These are phyloP conservation scores for Xylaria sp. DNA, from an alignment of 2,329 filamentous ascomycete species.

Conservation along the genomic window DNA sequence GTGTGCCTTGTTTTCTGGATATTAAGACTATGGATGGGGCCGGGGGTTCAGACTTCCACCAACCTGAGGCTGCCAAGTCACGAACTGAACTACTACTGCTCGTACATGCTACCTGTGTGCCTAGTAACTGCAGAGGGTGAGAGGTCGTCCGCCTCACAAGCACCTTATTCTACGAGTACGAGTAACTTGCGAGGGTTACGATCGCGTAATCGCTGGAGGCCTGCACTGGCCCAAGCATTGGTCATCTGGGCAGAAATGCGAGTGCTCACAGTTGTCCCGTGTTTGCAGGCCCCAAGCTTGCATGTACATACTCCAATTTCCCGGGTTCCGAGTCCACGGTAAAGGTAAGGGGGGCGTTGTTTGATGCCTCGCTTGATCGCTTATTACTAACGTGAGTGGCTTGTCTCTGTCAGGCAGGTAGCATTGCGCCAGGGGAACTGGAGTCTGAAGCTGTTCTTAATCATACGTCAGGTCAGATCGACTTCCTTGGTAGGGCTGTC, in stretches of 20 bases:
- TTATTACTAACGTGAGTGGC: background rate
- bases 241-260: background rate
- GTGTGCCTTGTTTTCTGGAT: too few species aligned
- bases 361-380: background rate
- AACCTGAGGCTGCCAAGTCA: background rate
- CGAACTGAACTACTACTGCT: background rate
- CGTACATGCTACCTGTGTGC: too few species aligned
- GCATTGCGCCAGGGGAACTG: background rate
- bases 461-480: background rate
- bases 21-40: too few species aligned
- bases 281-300: background rate
- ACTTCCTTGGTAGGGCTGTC: background rate
- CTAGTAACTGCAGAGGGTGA: too few species aligned
- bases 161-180: background rate
- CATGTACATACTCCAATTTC: conserved; percentile 1
- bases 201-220: background rate
- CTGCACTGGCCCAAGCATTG: background rate
- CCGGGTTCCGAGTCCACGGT: conserved; percentile 3
- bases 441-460: background rate
- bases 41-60: background rate
- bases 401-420: background rate
- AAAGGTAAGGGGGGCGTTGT: background rate
- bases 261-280: background rate
- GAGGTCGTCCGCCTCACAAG: background rate
- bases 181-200: background rate